These are phyloP conservation scores for Monotropa hypopitys DNA, from an alignment of 179 eudicot genomes.

Conservation along the genomic window DNA sequence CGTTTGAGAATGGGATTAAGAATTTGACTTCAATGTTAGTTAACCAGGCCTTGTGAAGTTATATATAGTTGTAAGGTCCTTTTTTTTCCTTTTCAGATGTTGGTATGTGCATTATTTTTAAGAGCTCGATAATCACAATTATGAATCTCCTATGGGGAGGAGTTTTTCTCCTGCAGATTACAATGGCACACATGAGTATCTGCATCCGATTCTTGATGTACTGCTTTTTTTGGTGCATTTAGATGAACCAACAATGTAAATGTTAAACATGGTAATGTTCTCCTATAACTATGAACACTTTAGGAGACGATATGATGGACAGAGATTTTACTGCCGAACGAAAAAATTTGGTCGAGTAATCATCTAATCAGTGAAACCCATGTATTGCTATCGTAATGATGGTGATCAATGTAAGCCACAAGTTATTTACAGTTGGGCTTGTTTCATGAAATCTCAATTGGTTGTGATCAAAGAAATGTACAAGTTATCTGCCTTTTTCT, in stretches of 20 bases:
- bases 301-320: not conserved
- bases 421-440: not conserved
- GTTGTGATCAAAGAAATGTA: not conserved
- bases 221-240: not conserved
- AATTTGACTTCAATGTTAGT: no score
- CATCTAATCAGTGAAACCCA: not conserved
- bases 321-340: not conserved
- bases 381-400: not conserved
- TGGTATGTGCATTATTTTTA: no score
- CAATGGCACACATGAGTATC: not conserved
- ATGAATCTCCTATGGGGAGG: not conserved
- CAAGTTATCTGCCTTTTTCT: not conserved
- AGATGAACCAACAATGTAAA: not conserved
- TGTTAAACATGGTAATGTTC: not conserved
- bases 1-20: no score
- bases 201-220: not conserved
- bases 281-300: not conserved
- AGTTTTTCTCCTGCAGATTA: not conserved
- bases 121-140: no score
- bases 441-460: not conserved
- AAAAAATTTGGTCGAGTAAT: not conserved
- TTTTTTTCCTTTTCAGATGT: no score
- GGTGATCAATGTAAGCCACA: not conserved
- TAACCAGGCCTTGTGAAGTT: no score
- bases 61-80: no score